Percentiles rank a stretch among this genome's conserved stretches.
phyloP scores from a whole-genome alignment of 2,329 filamentous ascomycete species.

The Aspergillus ochraceus region DNA sequence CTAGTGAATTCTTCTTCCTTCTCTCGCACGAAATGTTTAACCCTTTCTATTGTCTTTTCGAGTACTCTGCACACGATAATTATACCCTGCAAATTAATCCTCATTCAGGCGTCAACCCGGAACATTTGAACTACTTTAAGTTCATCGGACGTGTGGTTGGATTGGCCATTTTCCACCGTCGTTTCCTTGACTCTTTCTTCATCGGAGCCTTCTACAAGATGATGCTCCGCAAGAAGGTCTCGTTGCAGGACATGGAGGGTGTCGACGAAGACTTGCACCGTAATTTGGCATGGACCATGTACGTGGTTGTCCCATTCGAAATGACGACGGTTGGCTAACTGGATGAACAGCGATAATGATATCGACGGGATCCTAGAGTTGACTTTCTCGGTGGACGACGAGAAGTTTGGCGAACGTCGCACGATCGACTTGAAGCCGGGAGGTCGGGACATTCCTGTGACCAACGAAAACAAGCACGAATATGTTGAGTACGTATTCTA shows the following conservation, averaged over 20 bases:
- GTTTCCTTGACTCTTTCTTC: conserved; percentile 98
- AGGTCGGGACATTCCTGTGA: conserved; percentile 90
- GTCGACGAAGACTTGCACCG: conserved; percentile 97
- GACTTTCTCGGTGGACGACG: conserved; percentile 95
- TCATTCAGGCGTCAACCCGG: conserved; percentile 97
- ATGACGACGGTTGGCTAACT: conserved; percentile 18
- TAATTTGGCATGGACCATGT: conserved; percentile 92
- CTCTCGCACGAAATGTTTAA: conserved; percentile 99
- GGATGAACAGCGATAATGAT: conserved; percentile 71
- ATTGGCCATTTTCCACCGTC: conserved; percentile 93
- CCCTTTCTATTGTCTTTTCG: conserved; percentile 98
- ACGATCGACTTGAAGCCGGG: conserved; percentile 91
- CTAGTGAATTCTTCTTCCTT: conserved; percentile 96
- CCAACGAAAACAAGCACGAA: conserved; percentile 98
- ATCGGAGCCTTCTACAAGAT: conserved; percentile 99
- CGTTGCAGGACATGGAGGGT: conserved; percentile 95
- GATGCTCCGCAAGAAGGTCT: conserved; percentile 90
- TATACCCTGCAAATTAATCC: conserved; percentile 99
- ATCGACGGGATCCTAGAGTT: conserved; percentile 93
- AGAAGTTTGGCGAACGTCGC: conserved; percentile 90
- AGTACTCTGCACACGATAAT: conserved; percentile 99
- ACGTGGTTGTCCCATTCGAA: conserved; percentile 29
- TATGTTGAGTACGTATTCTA: conserved; percentile 75
- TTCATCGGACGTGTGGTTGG: conserved; percentile 98
- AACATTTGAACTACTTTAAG: conserved; percentile 99